Conservation (phyloP, 2,329 filamentous ascomycete species). For the Rugonectria rugulosa region DNA sequence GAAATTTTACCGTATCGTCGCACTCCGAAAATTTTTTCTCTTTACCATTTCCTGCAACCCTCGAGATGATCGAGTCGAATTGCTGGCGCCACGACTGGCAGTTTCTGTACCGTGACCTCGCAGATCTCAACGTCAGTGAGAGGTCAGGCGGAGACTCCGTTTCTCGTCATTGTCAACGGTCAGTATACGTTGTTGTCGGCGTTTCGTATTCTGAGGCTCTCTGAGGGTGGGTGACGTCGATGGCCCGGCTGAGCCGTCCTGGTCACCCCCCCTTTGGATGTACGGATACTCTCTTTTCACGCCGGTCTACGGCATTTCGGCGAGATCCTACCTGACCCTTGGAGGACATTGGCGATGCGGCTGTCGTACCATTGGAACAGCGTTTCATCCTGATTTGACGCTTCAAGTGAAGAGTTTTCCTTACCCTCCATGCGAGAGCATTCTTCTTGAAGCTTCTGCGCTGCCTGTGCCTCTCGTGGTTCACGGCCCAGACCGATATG, state of each 20-base stretch:
- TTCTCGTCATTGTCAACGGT: neutral
- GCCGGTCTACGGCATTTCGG: constrained; percentile 15
- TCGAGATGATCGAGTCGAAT: constrained; percentile 28
- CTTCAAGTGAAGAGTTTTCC: constrained; percentile 14
- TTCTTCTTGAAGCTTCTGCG: neutral
- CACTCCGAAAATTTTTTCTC: constrained; percentile 23
- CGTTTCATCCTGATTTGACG: neutral
- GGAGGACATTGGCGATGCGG: neutral
- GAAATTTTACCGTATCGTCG: constrained; percentile 38
- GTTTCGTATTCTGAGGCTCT: constrained; percentile 4
- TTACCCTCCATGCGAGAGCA: neutral
- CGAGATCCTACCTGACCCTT: neutral
- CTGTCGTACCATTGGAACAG: constrained; percentile 5
- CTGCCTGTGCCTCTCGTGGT: neutral
- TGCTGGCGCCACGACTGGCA: constrained; percentile 29
- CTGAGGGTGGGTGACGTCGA: neutral
- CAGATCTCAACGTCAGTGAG: constrained; percentile 27
- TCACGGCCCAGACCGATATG: constrained; percentile 3
- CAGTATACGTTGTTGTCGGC: neutral
- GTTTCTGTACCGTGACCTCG: constrained; percentile 18
- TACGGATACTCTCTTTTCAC: neutral
- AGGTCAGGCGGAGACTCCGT: constrained; percentile 16
- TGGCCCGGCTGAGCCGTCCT: neutral
- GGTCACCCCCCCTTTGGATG: neutral
- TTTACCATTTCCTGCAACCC: constrained; percentile 30